A percentile compares a stretch with the other conserved stretches of the same genome.
phyloP scores from a whole-genome alignment of 192 early-diverging fungal species.

The Umbelopsis sp. region DNA sequence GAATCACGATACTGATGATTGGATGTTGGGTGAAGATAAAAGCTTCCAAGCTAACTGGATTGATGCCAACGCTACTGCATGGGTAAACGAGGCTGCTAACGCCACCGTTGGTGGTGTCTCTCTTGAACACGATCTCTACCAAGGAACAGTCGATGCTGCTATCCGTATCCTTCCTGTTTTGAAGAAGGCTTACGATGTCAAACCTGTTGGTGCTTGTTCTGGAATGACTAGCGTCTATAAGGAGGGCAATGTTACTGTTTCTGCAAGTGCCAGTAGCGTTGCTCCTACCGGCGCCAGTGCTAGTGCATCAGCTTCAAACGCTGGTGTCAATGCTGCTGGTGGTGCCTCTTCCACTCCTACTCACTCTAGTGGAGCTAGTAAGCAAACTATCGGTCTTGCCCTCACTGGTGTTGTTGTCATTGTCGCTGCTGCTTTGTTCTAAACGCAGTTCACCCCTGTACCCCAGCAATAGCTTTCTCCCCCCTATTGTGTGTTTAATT shows the following conservation, averaged over 20 bases:
- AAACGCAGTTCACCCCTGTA: not conserved
- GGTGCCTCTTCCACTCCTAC: not conserved
- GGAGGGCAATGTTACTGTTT: conserved; percentile 17
- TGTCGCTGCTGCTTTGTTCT: conserved; percentile 2
- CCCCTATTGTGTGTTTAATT: not conserved
- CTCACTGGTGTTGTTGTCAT: not conserved
- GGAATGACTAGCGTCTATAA: conserved; percentile 20
- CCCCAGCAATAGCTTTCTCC: not conserved
- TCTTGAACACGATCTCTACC: conserved; percentile 55
- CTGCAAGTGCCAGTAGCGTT: conserved; percentile 5
- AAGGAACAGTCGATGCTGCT: conserved; percentile 48
- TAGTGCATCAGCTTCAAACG: not conserved
- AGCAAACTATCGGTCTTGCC: not conserved
- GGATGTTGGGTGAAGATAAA: conserved; percentile 35
- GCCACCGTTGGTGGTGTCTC: conserved; percentile 46
- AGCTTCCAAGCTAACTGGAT: conserved; percentile 31
- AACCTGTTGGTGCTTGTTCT: conserved; percentile 32
- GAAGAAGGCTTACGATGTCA: conserved; percentile 33
- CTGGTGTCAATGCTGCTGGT: conserved; percentile 18
- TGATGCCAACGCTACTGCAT: conserved; percentile 42
- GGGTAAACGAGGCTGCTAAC: conserved; percentile 44
- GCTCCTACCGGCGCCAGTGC: not conserved
- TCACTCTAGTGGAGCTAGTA: not conserved
- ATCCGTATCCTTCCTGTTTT: conserved; percentile 40
- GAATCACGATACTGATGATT: conserved; percentile 57